A percentile compares a stretch with the other conserved stretches of the same genome.
Evolutionary conservation across 495 filamentous ascomycete species (phyloP).

Genomic region (Pseudomonodictys pantanalensis): DNA sequence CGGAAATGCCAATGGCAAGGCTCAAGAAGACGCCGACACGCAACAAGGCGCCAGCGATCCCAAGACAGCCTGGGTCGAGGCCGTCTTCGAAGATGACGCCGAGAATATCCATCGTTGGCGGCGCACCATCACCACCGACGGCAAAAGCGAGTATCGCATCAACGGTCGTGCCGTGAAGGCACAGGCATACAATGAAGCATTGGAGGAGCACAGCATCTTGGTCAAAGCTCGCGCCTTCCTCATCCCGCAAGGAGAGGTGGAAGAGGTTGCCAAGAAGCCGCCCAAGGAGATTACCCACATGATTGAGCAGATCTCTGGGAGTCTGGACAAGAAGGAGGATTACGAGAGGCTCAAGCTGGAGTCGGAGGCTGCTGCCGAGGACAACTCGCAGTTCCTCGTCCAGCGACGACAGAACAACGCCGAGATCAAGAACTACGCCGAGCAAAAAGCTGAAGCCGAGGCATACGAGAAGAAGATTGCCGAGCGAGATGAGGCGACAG

Average conservation of each 20-base stretch:
- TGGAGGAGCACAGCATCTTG: constrained; percentile 92
- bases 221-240: constrained; percentile 98
- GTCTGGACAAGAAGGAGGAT: constrained; percentile 90
- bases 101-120: constrained; percentile 96
- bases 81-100: constrained; percentile 96
- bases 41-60: constrained; percentile 63
- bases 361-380: constrained; percentile 80
- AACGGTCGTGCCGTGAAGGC: constrained; percentile 87
- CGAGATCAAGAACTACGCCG: constrained; percentile 94
- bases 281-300: constrained; percentile 90
- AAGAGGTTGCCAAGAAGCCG: constrained; percentile 93
- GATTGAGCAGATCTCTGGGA: constrained; percentile 97
- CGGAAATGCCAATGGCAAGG: constrained; percentile 52
- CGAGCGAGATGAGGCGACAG: constrained; percentile 86
- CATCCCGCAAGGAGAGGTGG: constrained; percentile 97
- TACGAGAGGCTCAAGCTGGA: constrained; percentile 87
- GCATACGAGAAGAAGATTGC: constrained; percentile 83
- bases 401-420: constrained; percentile 92
- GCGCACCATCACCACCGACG: constrained; percentile 81
- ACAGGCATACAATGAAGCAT: constrained; percentile 85
- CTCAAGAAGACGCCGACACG: constrained; percentile 54
- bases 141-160: constrained; percentile 93
- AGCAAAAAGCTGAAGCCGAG: constrained; percentile 95
- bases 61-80: constrained; percentile 96
- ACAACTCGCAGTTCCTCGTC: constrained; percentile 80